Base-by-base conservation (phyloP, 2,329 filamentous ascomycete species). In the Seiridium unicorne region DNA sequence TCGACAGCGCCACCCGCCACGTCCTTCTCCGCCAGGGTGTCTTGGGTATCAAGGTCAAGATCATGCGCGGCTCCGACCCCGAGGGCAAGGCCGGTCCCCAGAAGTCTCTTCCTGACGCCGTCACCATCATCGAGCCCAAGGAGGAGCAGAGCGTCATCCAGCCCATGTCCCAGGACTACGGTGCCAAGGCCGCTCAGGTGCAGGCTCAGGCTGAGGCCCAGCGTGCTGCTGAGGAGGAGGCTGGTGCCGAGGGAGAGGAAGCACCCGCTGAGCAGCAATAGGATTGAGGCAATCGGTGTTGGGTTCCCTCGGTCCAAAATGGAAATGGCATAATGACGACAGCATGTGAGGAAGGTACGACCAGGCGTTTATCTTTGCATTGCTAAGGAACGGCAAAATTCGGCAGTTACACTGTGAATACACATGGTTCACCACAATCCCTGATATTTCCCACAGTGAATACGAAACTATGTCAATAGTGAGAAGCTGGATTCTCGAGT, bases 21-120 rank as follows among this genome's bases (percentile, higher is more conserved):
- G 95, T 99, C 75, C 93, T 99, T 71, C 93, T 99, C 81, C 92
- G 96, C 84, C 95, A 99, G 87, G 95, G 95, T 91, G 95, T 99
- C 70, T 87, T 99, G 70, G 95, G 95, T 85, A 99, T 99, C 86
- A 99, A 99, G 89, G 95, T 99, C 83, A 99, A 99, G 93, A 99
- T 99, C 85, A 99, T 99, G 95, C 93, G 96, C 80, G 95, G 95
- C 78, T 95, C 92, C 73, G 95, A 99, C 86, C 95, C 95, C 79
- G 93, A 98, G 84, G 95, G 95, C 89, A 99, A 99, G 90, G 89
- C 92, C 75, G 93, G 95, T 72, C 93, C 94, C 74, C 92, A 93
- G 84, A 97, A 98, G 89, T 89, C 93, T 70, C 92, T 99, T 69
- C 95, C 95, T 72, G 95, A 99, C 81, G 92, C 93, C 79, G 95